Evolutionary conservation across 179 eudicot genomes (phyloP), one percentile per base, ranked within the genome.

Genomic region (Heliamphora pulchella): DNA sequence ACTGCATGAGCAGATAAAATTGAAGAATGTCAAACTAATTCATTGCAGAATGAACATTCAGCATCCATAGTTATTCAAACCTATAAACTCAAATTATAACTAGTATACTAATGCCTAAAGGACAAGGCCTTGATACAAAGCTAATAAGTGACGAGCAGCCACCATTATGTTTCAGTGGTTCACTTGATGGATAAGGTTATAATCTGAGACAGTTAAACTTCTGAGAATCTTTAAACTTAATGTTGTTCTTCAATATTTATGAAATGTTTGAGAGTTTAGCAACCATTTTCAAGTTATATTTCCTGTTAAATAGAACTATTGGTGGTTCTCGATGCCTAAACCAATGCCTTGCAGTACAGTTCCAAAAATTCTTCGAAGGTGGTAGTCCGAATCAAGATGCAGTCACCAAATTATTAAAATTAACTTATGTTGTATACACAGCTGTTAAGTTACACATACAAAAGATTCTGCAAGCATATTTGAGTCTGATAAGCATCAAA

Each of bases 1-100:
- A 85, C 98, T 93, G 90, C 82, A 88, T 72, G 78, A 74, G 43
- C 71, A 87, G 50, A 77, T 48, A 83, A 81, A 79, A 55, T 61
- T 57, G 22, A 59, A 48, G 47, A 8, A 1, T 22, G 3, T 47
- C 47, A 50, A 72, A 72, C 39, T 53, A 62, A 8, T 48, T 66
- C 51, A 69, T 17, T 9, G 17, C 9, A 13, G 14, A 44, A 47
- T n/a, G 70, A 51, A 46, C 18, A 61, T 76, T 58, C 58, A 75
- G 43, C 53, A 78, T 78, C 74, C 11, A 67, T 67, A 17, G 75
- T 50, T 71, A 2, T 18, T 50, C 41, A 71, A 50, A 50, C 41
- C 58, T 71, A 9, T 71, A 18, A 8, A 18, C 1, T 53, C 75
- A 48, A 48, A n/a, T 15, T 8, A 71, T 11, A n/a, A 66, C 74